Conservation (phyloP, 1,284 basidiomycete species). For the Heterobasidion parviporum region DNA sequence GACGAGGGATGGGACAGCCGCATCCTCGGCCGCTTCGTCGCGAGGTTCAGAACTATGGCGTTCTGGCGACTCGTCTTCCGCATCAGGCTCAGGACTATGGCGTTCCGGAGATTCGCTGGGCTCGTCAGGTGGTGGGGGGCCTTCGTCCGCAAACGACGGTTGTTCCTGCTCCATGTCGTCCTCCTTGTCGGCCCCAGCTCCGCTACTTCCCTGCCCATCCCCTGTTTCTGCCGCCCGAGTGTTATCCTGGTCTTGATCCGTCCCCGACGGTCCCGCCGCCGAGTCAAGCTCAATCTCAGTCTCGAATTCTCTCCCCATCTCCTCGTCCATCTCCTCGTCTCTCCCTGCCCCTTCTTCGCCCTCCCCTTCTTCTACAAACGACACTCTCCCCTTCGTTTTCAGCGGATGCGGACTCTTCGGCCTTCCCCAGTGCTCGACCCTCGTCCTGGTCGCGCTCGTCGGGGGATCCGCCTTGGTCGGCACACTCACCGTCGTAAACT, state of each 20-base stretch:
- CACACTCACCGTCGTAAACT: constrained; percentile 42
- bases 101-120: background rate
- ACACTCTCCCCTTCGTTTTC: constrained; percentile 8
- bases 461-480: constrained; percentile 64
- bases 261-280: too few species aligned
- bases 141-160: background rate
- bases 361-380: constrained; percentile 12
- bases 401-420: constrained; percentile 51
- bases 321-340: constrained; percentile 6
- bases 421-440: constrained; percentile 55
- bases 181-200: background rate
- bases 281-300: background rate
- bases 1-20: background rate
- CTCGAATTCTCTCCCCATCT: constrained; percentile 10
- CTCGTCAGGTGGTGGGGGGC: background rate
- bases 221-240: background rate
- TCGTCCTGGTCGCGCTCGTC: constrained; percentile 39
- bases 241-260: background rate
- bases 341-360: constrained; percentile 13
- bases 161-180: background rate
- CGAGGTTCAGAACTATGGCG: background rate
- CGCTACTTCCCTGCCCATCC: background rate
- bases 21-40: background rate
- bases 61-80: background rate
- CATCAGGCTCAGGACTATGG: background rate